Evolutionary conservation across 805 yeast species (phyloP), one percentile per base, ranked within the genome.

Genomic region (Suhomyces canberraensis): DNA sequence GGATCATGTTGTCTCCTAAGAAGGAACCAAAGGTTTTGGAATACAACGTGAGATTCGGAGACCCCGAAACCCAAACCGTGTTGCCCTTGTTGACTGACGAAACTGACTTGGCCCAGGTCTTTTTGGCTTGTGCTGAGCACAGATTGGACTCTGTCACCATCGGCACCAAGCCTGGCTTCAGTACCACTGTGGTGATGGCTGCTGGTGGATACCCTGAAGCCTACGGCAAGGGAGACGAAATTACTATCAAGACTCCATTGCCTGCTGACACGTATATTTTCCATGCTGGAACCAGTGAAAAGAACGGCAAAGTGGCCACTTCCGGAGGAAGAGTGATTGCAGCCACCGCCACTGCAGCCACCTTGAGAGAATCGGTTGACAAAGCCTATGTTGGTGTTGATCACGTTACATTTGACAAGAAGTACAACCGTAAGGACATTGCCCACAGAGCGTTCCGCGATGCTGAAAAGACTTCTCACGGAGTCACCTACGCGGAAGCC

Each of bases 311-410:
- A 44, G 62, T 87, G 27, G 81, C 83, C 31, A 91, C 98, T 15
- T 71, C 85, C 29, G 98, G 99, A 48, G 99, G 99, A 36, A 81
- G 99, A 66, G 98, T 93, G 29, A 85, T 93, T 64, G 97, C 97
- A 2, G 77, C 95, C 8, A 84, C 97, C 38, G 95, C 98, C 8
- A 79, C 76, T 41, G 95, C 95, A 1, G 57, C 75, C 6, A 69
- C 88, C 22, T 70, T 93, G 44, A 76, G 79, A 52, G 84, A 78
- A 38, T 89, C 98, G 11, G 96, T 93, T 13, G 79, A 78, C 54
- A 76, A 73, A 48, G 98, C 97, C 4, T 93, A 93, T 56, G 69
- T 66, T 44, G 97, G 96, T 41, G 95, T 87, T 31, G 82, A 78
- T 11, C 73, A 77, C 45, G 87, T 93, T 35, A 55, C 75, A 9